Evolutionary conservation across 1,284 basidiomycete genomes (phyloP), one percentile per base, ranked within the genome.

Genomic region (Ceratobasidium sp.): DNA sequence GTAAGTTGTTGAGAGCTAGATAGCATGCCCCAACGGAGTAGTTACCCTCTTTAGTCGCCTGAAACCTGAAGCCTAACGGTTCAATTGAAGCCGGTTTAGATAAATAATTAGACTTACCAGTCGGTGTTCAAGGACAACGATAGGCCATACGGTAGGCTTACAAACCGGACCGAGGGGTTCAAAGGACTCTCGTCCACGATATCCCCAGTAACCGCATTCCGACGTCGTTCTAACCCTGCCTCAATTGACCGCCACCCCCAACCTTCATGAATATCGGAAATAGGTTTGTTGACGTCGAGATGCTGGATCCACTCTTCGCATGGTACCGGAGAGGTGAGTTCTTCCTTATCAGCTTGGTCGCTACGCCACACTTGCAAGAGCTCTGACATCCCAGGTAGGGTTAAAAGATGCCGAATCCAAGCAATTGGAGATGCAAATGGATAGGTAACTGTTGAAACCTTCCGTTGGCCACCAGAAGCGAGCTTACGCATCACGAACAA

Each of bases 1-100:
- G 71, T 6, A 53, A n/a, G 28, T 65, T 72, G 32, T 50, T 58
- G 48, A 46, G 34, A 14, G 34, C 39, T 32, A 72, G 41, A 39
- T 62, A 72, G 14, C 23, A 32, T 18, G 45, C 71, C 9, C 45
- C 48, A 26, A 67, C 64, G 3, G 36, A 53, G 26, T 67, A 67
- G 32, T 55, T 53, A 2, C 23, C 23, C 12, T 67, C 48, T 26
- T 67, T 67, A 16, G 32, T 53, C 5, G 64, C 34, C 18, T 67
- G 48, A 55, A 67, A 67, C 48, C 64, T 67, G n/a, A n/a, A n/a
- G n/a, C n/a, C n/a, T n/a, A 32, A 39, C 8, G 14, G n/a, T 46
- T 18, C 10, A 46, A 12, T 8, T 14, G n/a, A 46, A n/a, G n/a
- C n/a, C 30, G 18, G n/a, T 14, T 18, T 18, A 4, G 4, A 46